These are phyloP conservation scores for Claviceps sp. DNA, from an alignment of 2,329 filamentous ascomycete species.

Conservation along the genomic window DNA sequence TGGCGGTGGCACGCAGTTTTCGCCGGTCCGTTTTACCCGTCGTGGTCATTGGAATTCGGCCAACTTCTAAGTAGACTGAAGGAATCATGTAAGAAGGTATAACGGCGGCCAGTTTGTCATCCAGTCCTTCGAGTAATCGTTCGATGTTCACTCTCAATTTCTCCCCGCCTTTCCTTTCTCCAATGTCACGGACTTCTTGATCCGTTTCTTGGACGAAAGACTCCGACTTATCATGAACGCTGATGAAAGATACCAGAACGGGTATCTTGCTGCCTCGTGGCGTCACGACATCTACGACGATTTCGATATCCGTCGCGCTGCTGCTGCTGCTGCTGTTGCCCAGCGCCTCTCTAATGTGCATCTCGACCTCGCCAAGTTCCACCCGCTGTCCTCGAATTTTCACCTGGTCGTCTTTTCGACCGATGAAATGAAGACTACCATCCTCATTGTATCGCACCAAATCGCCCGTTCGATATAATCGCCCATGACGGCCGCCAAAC, in stretches of 20 bases:
- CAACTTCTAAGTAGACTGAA: neutral
- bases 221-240: neutral
- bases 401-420: constrained; percentile 12
- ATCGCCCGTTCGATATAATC: constrained; percentile 13
- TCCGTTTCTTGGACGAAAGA: neutral
- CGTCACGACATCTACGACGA: neutral
- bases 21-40: neutral
- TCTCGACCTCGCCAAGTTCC: constrained; percentile 12
- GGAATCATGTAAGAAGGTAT: neutral
- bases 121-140: neutral
- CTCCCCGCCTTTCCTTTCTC: neutral
- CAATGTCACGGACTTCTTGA: neutral
- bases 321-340: neutral
- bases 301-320: neutral
- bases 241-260: neutral
- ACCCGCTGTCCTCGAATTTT: constrained; percentile 16
- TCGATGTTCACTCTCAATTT: neutral
- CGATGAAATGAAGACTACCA: constrained; percentile 11
- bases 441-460: constrained; percentile 9
- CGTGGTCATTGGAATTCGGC: neutral
- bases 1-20: neutral
- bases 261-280: neutral
- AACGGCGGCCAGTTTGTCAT: neutral
- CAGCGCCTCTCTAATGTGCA: neutral
- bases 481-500: neutral